phyloP scores from a whole-genome alignment of 83 land plant species.

The Thuja plicata region DNA sequence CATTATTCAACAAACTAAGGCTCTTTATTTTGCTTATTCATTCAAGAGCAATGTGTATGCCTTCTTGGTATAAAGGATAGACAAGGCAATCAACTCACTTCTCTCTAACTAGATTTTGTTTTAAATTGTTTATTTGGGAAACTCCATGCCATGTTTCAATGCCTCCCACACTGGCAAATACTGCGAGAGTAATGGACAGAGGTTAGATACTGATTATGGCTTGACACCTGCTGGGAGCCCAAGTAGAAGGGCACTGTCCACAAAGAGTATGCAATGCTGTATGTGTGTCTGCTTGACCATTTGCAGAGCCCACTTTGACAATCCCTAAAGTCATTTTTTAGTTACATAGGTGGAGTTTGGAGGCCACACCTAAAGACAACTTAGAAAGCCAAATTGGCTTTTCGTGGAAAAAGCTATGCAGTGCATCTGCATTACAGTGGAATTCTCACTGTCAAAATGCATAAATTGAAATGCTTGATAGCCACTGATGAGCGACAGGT shows the following conservation, averaged over 20 bases:
- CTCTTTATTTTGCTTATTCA: neutral
- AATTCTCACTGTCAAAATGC: neutral
- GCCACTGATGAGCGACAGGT: neutral
- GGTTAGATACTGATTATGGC: neutral
- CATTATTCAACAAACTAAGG: neutral
- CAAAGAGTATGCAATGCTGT: too few relatives aligned
- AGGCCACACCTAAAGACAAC: neutral
- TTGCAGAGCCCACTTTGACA: too few relatives aligned
- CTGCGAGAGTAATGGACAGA: neutral
- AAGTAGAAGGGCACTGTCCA: too few relatives aligned
- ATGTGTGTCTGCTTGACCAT: too few relatives aligned
- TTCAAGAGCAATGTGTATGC: neutral
- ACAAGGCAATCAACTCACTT: neutral
- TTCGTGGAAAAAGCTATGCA: neutral
- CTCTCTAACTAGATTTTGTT: neutral
- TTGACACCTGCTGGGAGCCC: neutral
- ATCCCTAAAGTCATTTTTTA: too few relatives aligned
- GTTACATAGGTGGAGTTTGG: too few relatives aligned
- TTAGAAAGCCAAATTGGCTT: neutral
- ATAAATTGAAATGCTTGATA: neutral
- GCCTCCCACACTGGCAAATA: neutral
- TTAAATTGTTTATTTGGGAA: neutral
- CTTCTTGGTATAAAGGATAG: neutral
- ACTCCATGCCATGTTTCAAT: neutral
- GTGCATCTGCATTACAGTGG: neutral